A percentile compares a stretch with the other conserved stretches of the same genome.
These are phyloP conservation scores for Rhodotorula sp. DNA, from an alignment of 1,284 basidiomycete genomes.

Conservation along the genomic window DNA sequence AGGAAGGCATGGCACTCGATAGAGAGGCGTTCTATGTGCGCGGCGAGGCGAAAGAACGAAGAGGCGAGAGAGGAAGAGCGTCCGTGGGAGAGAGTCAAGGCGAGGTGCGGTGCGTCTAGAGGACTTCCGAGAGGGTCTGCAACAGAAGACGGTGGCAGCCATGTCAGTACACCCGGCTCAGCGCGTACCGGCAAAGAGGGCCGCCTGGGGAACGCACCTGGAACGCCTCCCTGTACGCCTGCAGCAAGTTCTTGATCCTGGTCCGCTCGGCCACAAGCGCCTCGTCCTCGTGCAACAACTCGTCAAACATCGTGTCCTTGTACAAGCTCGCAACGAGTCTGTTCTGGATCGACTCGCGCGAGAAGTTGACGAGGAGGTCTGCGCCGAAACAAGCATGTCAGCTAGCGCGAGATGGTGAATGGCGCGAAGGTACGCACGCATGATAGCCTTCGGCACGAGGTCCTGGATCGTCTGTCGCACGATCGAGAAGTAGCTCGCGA, in stretches of 20 bases:
- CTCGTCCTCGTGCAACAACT: constrained; percentile 94
- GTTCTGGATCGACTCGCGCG: constrained; percentile 95
- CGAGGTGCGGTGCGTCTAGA: constrained; percentile 7
- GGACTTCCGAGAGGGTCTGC: constrained; percentile 38
- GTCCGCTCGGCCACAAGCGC: constrained; percentile 87
- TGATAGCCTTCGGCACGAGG: constrained; percentile 84
- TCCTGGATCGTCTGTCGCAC: constrained; percentile 96
- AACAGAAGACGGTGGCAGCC: neutral
- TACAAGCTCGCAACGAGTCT: constrained; percentile 87
- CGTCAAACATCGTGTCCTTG: constrained; percentile 78
- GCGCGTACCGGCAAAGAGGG: neutral
- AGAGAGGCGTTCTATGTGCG: neutral
- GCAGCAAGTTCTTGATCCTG: constrained; percentile 87
- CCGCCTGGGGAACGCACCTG: constrained; percentile 31
- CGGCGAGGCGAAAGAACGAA: neutral
- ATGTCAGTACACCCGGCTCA: too few species aligned
- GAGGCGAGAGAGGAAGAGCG: neutral
- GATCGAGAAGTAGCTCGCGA: constrained; percentile 93
- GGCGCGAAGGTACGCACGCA: constrained; percentile 27
- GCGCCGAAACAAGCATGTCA: constrained; percentile 31
- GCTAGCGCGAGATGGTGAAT: neutral
- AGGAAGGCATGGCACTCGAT: neutral
- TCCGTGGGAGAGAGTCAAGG: neutral
- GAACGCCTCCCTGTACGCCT: constrained; percentile 97
- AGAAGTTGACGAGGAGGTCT: constrained; percentile 84